Conservation (phyloP, 345 rosid genomes). For the Turritis glabra region DNA sequence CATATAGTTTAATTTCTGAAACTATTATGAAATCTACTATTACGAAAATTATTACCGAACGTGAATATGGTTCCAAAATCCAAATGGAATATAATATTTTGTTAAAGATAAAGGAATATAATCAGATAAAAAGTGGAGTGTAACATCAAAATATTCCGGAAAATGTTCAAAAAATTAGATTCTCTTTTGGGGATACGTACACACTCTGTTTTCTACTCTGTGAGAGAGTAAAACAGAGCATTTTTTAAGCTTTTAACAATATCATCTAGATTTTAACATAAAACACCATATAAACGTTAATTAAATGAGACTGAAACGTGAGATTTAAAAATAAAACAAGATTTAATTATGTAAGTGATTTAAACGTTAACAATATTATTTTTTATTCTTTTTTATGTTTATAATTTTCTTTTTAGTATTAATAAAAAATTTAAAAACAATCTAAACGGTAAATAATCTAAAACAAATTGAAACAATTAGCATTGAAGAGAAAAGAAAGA, state of each 20-base stretch:
- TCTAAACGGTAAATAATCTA: no score
- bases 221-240: neutral
- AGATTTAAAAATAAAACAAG: neutral
- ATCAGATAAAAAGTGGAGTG: neutral
- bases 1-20: neutral
- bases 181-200: neutral
- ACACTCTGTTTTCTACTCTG: neutral
- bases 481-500: no score
- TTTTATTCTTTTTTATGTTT: neutral
- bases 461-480: no score
- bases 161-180: neutral
- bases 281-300: neutral
- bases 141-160: neutral
- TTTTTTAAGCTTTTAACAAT: neutral
- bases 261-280: neutral
- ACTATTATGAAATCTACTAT: neutral
- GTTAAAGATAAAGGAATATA: constrained; percentile 1
- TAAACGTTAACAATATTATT: neutral
- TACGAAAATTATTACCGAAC: neutral
- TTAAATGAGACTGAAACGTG: neutral
- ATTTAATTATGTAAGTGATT: neutral
- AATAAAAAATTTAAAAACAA: no score
- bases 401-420: neutral
- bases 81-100: neutral
- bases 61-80: neutral